These are phyloP conservation scores for Nannochloris sp. DNA, from an alignment of 139 green algal genomes.

Conservation along the genomic window DNA sequence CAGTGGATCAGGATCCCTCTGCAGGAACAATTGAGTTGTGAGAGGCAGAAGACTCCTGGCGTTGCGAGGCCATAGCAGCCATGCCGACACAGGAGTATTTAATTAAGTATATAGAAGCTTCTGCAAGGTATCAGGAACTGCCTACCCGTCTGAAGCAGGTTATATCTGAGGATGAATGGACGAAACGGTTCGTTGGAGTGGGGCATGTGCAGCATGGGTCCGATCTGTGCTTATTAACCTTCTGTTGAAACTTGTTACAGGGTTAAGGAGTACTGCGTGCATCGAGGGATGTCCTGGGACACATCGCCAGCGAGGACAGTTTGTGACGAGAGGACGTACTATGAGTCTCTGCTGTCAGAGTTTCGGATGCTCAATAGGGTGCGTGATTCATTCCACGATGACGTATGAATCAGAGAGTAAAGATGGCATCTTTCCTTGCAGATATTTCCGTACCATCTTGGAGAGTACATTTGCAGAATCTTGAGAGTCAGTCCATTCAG, in stretches of 20 bases:
- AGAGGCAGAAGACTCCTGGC: too few relatives aligned
- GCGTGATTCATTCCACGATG: neutral
- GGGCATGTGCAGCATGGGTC: neutral
- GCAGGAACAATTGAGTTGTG: too few relatives aligned
- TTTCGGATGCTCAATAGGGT: constrained; percentile 65
- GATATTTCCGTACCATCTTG: constrained; percentile 83
- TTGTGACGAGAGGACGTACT: constrained; percentile 78
- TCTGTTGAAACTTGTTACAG: constrained; percentile 30
- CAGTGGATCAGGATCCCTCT: too few relatives aligned
- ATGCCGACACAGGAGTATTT: constrained; percentile 63
- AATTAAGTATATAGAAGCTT: constrained; percentile 36
- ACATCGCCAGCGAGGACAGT: constrained; percentile 47
- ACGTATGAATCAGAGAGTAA: neutral
- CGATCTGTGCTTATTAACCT: too few relatives aligned
- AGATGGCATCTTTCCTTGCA: constrained; percentile 38
- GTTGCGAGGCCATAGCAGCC: too few relatives aligned
- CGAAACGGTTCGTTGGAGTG: constrained; percentile 27
- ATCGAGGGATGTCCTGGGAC: constrained; percentile 57
- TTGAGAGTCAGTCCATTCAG: constrained; percentile 74
- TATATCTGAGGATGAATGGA: constrained; percentile 24
- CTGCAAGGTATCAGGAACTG: constrained; percentile 60
- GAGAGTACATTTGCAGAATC: constrained; percentile 73
- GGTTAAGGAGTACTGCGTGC: constrained; percentile 75
- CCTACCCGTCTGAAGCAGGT: constrained; percentile 45
- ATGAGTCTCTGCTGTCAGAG: constrained; percentile 69